These are phyloP conservation scores for Epichloe hybrida DNA, from an alignment of 2,329 filamentous ascomycete species.

Conservation along the genomic window DNA sequence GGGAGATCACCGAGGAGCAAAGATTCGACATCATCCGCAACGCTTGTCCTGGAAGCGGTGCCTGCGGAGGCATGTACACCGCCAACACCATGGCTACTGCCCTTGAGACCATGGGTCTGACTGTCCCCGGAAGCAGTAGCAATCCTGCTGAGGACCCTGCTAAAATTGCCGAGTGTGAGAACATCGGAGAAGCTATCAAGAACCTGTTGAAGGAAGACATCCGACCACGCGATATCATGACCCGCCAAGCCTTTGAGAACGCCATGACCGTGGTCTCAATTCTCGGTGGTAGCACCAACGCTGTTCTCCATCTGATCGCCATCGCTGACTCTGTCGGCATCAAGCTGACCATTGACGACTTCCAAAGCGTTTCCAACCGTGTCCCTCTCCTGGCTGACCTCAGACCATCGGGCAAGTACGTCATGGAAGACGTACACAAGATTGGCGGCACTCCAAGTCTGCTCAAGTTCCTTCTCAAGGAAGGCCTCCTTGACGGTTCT, in stretches of 20 bases:
- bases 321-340: conserved; percentile 72
- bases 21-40: conserved; percentile 90
- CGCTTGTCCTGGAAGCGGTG: conserved; percentile 55
- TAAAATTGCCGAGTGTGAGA: conserved; percentile 61
- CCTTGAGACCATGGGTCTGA: conserved; percentile 82
- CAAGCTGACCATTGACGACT: conserved; percentile 74
- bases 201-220: conserved; percentile 66
- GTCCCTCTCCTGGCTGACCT: conserved; percentile 71
- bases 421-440: conserved; percentile 73
- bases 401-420: conserved; percentile 76
- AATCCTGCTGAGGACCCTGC: conserved; percentile 60
- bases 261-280: conserved; percentile 76
- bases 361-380: conserved; percentile 68
- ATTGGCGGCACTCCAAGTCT: conserved; percentile 79
- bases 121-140: conserved; percentile 69
- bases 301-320: conserved; percentile 72
- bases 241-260: conserved; percentile 68
- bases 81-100: conserved; percentile 89
- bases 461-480: conserved; percentile 75
- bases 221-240: conserved; percentile 64
- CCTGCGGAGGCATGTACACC: conserved; percentile 82
- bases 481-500: conserved; percentile 65
- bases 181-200: conserved; percentile 59
- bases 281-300: conserved; percentile 74
- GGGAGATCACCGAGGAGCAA: conserved; percentile 80